Percentiles rank a stretch among this genome's conserved stretches.
These are phyloP conservation scores for Sarocladiaceae sp. DNA, from an alignment of 2,329 filamentous ascomycete genomes.

Conservation along the genomic window DNA sequence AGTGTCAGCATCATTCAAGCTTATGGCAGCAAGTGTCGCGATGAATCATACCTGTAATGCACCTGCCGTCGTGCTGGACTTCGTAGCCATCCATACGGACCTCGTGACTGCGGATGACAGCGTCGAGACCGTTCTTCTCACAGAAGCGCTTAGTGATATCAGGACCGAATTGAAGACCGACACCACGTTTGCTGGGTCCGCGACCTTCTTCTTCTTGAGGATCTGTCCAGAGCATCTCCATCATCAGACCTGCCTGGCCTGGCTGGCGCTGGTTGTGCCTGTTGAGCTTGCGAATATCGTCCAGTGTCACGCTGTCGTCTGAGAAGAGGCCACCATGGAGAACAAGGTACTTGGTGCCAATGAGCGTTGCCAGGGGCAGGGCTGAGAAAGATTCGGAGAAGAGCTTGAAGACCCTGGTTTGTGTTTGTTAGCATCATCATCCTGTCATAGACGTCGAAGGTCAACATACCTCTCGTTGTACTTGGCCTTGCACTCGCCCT, in stretches of 20 bases:
- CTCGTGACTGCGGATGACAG: conserved; percentile 95
- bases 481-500: conserved; percentile 97
- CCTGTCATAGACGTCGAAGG: not conserved
- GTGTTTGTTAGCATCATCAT: no score
- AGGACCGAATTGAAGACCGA: conserved; percentile 93
- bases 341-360: conserved; percentile 86
- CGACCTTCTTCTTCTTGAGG: conserved; percentile 82
- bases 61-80: conserved; percentile 90
- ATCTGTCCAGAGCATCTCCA: conserved; percentile 99
- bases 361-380: conserved; percentile 83
- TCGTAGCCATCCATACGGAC: conserved; percentile 99
- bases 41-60: conserved; percentile 73
- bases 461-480: conserved; percentile 71
- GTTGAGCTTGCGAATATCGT: conserved; percentile 91
- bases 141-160: conserved; percentile 97
- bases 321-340: conserved; percentile 96
- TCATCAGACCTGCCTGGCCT: conserved; percentile 93
- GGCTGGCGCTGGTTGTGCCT: conserved; percentile 88
- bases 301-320: conserved; percentile 84
- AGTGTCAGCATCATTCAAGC: conserved; percentile 10
- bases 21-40: not conserved
- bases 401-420: conserved; percentile 79
- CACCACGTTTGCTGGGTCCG: conserved; percentile 92
- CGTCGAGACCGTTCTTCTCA: conserved; percentile 89
- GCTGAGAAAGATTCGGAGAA: conserved; percentile 99